These are phyloP conservation scores for Annulohypoxylon bovei DNA, from an alignment of 495 filamentous ascomycete genomes.

Conservation along the genomic window DNA sequence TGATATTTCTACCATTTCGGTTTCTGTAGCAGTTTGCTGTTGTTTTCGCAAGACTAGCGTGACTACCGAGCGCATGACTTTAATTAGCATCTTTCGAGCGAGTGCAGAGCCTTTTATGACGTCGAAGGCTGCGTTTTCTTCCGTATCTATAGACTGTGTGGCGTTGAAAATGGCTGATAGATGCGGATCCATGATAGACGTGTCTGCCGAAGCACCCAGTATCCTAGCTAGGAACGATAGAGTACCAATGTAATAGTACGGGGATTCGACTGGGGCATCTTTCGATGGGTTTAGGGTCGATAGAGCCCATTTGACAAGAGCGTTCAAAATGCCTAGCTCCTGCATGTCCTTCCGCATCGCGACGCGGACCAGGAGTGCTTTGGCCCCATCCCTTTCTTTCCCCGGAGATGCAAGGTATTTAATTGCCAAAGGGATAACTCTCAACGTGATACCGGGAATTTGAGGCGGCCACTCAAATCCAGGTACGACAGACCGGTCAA, in stretches of 20 bases:
- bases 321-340: conserved; percentile 71
- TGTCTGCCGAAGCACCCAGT: conserved; percentile 60
- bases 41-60: conserved; percentile 65
- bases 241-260: conserved; percentile 71
- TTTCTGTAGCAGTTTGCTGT: conserved; percentile 54
- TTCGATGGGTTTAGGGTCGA: conserved; percentile 57
- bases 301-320: conserved; percentile 75
- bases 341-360: conserved; percentile 90
- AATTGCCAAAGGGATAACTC: conserved; percentile 76
- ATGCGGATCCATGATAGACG: conserved; percentile 62
- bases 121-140: conserved; percentile 53
- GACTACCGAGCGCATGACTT: conserved; percentile 77
- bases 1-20: conserved; percentile 73
- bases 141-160: conserved; percentile 57
- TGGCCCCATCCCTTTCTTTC: conserved; percentile 89
- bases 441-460: conserved; percentile 73
- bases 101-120: conserved; percentile 73
- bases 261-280: conserved; percentile 45
- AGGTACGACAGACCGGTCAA: conserved; percentile 42
- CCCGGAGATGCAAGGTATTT: conserved; percentile 76
- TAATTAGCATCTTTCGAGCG: conserved; percentile 82
- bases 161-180: conserved; percentile 58
- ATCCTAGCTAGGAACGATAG: conserved; percentile 82
- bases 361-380: conserved; percentile 79
- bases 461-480: conserved; percentile 60